phyloP scores from a whole-genome alignment of 495 filamentous ascomycete species.

The Saxophila tyrrhenica region DNA sequence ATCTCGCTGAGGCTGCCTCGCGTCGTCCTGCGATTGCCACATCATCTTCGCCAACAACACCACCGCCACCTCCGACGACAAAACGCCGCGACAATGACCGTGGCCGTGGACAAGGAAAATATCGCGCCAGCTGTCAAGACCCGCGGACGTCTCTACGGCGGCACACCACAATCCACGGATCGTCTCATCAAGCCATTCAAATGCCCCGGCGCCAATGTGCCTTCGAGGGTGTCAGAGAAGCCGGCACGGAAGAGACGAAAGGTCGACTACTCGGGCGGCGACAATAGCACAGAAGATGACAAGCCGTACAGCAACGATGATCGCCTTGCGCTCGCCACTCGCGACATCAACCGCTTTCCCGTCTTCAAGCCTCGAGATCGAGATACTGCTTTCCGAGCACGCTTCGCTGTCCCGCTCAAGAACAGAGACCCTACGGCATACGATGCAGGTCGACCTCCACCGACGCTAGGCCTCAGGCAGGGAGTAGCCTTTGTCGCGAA shows the following conservation, averaged over 20 bases:
- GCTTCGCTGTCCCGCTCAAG: slow-evolving; percentile 76
- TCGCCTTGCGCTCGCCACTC: slow-evolving; percentile 69
- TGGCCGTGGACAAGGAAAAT: slow-evolving; percentile 15
- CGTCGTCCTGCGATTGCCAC: no score
- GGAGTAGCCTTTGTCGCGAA: slow-evolving; percentile 80
- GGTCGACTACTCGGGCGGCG: slow-evolving; percentile 79
- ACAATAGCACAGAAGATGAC: slow-evolving; percentile 60
- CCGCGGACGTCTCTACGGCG: slow-evolving; percentile 28
- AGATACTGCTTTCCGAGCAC: slow-evolving; percentile 61
- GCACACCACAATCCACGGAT: slow-evolving; percentile 46
- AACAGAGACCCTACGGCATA: slow-evolving; percentile 66
- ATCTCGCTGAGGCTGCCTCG: no score
- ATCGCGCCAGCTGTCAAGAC: slow-evolving; percentile 12
- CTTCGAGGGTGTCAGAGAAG: slow-evolving; percentile 61
- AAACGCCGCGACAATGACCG: slow-evolving; percentile 2
- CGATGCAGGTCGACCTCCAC: slow-evolving; percentile 66
- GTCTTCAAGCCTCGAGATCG: slow-evolving; percentile 88
- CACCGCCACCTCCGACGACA: no score
- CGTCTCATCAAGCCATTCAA: slow-evolving; percentile 79
- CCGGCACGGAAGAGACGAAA: slow-evolving; percentile 79
- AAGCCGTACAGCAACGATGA: slow-evolving; percentile 85
- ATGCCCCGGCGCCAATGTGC: slow-evolving; percentile 73
- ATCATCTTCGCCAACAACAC: neutral
- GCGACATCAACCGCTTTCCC: slow-evolving; percentile 81
- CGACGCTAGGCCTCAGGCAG: slow-evolving; percentile 72